Conservation (phyloP, 148 eudicot genomes). For the Linanthus parryae region DNA sequence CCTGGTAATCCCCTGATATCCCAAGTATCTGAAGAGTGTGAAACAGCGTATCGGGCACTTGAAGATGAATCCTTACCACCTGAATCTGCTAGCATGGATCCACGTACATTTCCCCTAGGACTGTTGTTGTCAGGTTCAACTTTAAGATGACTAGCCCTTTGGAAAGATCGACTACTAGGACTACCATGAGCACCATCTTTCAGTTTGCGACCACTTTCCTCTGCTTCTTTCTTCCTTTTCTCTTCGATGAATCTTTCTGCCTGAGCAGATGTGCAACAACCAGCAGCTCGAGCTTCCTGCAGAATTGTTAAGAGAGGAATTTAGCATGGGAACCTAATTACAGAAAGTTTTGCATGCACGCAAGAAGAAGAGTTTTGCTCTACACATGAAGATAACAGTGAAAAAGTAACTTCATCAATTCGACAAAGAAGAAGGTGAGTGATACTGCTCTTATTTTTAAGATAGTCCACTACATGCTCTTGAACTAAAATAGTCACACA, state of each 20-base stretch:
- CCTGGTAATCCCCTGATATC: constrained; percentile 73
- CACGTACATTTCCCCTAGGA: constrained; percentile 30
- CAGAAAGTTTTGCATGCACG: too few species aligned
- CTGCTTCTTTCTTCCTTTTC: constrained; percentile 71
- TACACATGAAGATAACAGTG: too few species aligned
- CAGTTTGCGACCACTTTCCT: constrained; percentile 49
- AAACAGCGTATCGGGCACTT: constrained; percentile 24
- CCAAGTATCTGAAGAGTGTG: constrained; percentile 60
- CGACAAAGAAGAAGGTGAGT: too few species aligned
- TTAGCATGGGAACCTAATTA: too few species aligned
- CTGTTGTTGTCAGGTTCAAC: constrained; percentile 45
- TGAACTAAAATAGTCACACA: too few species aligned
- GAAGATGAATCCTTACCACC: constrained; percentile 45
- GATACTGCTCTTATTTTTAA: too few species aligned
- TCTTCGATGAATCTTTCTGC: constrained; percentile 64
- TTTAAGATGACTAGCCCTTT: constrained; percentile 45
- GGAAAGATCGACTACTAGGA: constrained; percentile 54
- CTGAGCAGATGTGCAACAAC: constrained; percentile 79
- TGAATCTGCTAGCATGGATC: constrained; percentile 24
- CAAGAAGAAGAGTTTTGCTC: too few species aligned
- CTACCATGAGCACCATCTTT: constrained; percentile 58
- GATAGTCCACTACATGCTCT: too few species aligned
- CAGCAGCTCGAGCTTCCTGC: constrained; percentile 97
- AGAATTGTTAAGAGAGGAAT: too few species aligned
- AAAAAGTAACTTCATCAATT: too few species aligned